Conservation (phyloP, 805 yeast species). For the Nakazawaea wyomingensis region DNA sequence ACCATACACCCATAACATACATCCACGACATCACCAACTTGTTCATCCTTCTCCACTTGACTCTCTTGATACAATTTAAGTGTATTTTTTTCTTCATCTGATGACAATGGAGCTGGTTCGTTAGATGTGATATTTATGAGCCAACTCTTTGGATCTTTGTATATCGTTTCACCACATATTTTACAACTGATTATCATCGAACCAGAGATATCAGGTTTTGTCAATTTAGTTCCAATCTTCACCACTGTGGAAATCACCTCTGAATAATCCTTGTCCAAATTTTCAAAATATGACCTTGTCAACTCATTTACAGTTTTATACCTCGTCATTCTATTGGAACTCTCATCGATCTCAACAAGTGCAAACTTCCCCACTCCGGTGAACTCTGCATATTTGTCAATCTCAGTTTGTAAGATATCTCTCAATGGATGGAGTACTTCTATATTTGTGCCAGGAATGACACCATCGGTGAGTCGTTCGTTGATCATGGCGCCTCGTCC, state of each 20-base stretch:
- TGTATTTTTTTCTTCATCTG: slow-evolving; percentile 35
- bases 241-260: slow-evolving; percentile 91
- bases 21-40: slow-evolving; percentile 16
- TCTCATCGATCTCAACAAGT: slow-evolving; percentile 15
- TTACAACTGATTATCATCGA: slow-evolving; percentile 34
- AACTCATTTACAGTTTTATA: slow-evolving; percentile 81
- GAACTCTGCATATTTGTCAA: slow-evolving; percentile 48
- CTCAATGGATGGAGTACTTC: slow-evolving; percentile 65
- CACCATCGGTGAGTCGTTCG: slow-evolving; percentile 41
- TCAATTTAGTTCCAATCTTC: slow-evolving; percentile 77
- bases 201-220: slow-evolving; percentile 32
- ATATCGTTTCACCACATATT: slow-evolving; percentile 51
- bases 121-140: slow-evolving; percentile 60
- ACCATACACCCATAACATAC: slow-evolving; percentile 78
- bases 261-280: slow-evolving; percentile 74
- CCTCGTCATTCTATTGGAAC: slow-evolving; percentile 43
- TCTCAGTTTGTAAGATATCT: slow-evolving; percentile 68
- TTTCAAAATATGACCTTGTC: slow-evolving; percentile 63
- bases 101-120: slow-evolving; percentile 43
- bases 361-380: slow-evolving; percentile 30
- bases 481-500: slow-evolving; percentile 79
- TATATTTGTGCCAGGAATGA: slow-evolving; percentile 26
- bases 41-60: slow-evolving; percentile 13
- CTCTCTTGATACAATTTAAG: slow-evolving; percentile 21
- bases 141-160: slow-evolving; percentile 62